Conservation (phyloP, 768 basidiomycete genomes). For the Galerina sulciceps region DNA sequence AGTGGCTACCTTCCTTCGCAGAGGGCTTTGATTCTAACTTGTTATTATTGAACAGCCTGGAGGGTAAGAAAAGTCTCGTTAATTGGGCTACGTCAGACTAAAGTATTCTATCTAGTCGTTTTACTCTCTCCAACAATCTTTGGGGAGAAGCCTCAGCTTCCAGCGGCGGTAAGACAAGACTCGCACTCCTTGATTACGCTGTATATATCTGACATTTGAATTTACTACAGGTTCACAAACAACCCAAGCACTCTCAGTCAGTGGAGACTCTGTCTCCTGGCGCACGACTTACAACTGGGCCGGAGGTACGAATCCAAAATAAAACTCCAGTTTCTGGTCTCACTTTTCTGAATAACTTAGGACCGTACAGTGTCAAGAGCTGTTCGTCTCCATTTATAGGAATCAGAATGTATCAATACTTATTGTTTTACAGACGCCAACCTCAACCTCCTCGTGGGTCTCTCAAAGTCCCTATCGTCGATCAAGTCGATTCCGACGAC, state of each 20-base stretch:
- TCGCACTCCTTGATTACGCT: background rate
- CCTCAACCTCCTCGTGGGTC: conserved; percentile 32
- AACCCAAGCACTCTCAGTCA: conserved; percentile 31
- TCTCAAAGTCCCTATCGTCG: conserved; percentile 28
- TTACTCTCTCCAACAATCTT: conserved; percentile 33
- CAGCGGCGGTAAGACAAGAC: conserved; percentile 23
- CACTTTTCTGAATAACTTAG: background rate
- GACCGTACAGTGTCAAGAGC: conserved; percentile 31
- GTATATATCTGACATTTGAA: too few species aligned
- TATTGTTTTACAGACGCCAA: conserved; percentile 29
- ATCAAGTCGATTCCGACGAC: conserved; percentile 36
- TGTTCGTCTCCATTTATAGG: conserved; percentile 20
- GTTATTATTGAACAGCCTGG: conserved; percentile 9
- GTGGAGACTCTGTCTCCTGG: conserved; percentile 32
- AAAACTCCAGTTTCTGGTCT: background rate
- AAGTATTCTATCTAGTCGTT: conserved; percentile 18
- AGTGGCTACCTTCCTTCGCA: background rate
- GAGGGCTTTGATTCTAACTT: background rate
- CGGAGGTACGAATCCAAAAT: conserved; percentile 23
- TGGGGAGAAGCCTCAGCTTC: conserved; percentile 33
- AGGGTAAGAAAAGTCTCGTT: conserved; percentile 14
- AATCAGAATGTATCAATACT: background rate
- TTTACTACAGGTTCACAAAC: conserved; percentile 29
- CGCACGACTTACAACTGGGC: conserved; percentile 36
- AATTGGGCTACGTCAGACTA: background rate